Conservation (phyloP, 2,329 filamentous ascomycete genomes). For the Torrubiella hemipterigena region DNA sequence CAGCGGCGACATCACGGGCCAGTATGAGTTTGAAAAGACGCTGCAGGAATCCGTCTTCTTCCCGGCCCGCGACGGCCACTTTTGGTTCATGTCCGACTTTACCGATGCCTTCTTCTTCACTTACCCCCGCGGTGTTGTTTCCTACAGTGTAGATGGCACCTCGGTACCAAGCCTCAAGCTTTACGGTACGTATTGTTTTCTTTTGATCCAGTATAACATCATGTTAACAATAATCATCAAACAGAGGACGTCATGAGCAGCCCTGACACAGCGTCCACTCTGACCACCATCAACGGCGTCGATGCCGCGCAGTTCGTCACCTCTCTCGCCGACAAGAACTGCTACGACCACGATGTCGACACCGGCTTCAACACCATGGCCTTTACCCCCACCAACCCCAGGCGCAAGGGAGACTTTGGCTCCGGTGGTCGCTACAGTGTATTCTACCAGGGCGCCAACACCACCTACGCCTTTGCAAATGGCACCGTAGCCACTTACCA, state of each 20-base stretch:
- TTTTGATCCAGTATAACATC: not conserved
- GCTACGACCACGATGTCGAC: conserved; percentile 13
- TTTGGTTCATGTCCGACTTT: conserved; percentile 38
- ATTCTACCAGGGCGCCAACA: conserved; percentile 18
- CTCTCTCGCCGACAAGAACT: conserved; percentile 9
- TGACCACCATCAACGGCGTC: conserved; percentile 16
- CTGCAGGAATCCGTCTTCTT: conserved; percentile 37
- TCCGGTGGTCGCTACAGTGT: conserved; percentile 15
- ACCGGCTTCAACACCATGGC: conserved; percentile 27
- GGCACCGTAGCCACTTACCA: conserved; percentile 17
- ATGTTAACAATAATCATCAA: conserved; percentile 3
- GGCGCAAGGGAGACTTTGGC: conserved; percentile 17
- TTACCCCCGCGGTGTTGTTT: conserved; percentile 23
- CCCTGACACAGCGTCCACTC: conserved; percentile 9
- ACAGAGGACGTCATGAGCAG: conserved; percentile 11
- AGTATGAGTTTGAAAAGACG: conserved; percentile 42
- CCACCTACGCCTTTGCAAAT: conserved; percentile 23
- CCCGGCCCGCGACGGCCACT: conserved; percentile 53
- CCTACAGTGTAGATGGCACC: conserved; percentile 16
- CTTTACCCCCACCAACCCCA: conserved; percentile 13
- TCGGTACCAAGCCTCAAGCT: conserved; percentile 11
- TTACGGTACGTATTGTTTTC: conserved; percentile 7
- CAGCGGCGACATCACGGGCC: conserved; percentile 31
- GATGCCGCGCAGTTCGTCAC: conserved; percentile 12
- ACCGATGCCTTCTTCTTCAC: conserved; percentile 33